phyloP scores from a whole-genome alignment of 441 rosid genomes.

The Croton laevigatus region DNA sequence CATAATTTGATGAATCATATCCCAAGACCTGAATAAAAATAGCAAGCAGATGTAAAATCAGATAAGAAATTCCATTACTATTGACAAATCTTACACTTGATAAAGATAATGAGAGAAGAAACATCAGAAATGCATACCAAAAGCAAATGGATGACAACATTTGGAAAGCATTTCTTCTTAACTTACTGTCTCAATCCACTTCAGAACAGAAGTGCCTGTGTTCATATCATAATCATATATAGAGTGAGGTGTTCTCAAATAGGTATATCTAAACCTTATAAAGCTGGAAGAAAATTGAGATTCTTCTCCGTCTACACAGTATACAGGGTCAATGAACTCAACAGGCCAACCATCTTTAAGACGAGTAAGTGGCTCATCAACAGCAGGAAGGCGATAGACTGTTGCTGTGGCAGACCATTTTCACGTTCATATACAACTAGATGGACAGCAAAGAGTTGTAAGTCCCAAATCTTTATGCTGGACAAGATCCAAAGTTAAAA shows the following conservation, averaged over 20 bases:
- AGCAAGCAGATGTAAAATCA: conserved; percentile 12
- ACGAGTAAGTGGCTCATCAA: conserved; percentile 57
- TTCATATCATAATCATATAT: conserved; percentile 80
- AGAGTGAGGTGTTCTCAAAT: conserved; percentile 74
- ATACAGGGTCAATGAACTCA: conserved; percentile 75
- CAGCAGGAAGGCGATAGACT: conserved; percentile 58
- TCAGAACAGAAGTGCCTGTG: conserved; percentile 59
- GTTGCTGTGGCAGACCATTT: conserved; percentile 62
- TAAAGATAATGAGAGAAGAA: neutral
- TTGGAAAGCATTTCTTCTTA: neutral
- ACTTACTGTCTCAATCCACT: conserved; percentile 80
- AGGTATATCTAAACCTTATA: conserved; percentile 74
- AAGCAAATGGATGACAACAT: neutral
- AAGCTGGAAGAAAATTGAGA: conserved; percentile 62
- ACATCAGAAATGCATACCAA: neutral
- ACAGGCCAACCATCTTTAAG: conserved; percentile 57
- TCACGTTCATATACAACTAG: conserved; percentile 78
- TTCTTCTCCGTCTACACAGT: conserved; percentile 47
- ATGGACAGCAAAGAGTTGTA: conserved; percentile 70
- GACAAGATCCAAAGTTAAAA: conserved; percentile 15
- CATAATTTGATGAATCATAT: conserved; percentile 78
- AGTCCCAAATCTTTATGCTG: conserved; percentile 78
- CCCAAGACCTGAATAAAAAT: conserved; percentile 70
- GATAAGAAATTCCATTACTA: neutral
- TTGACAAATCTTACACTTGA: no score